These are phyloP conservation scores for Scleroderma bovista DNA, from an alignment of 768 basidiomycete genomes.

Conservation along the genomic window DNA sequence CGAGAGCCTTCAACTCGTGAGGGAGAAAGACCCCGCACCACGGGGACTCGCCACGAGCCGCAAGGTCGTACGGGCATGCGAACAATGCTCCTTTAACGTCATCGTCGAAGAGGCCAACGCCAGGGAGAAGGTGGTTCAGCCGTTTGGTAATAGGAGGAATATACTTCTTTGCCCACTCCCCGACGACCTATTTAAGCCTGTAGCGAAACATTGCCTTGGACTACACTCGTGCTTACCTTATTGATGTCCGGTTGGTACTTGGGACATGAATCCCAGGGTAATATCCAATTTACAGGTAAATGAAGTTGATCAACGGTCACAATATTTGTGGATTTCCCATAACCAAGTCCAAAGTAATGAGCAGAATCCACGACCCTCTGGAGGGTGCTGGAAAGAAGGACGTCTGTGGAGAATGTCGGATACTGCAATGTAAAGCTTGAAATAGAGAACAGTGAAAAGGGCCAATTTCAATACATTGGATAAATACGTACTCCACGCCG, in stretches of 20 bases:
- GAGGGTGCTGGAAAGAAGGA: conserved; percentile 9
- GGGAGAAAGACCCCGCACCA: conserved; percentile 37
- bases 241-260: background rate
- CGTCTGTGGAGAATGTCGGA: conserved; percentile 14
- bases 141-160: conserved; percentile 31
- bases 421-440: conserved; percentile 18
- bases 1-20: conserved; percentile 31
- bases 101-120: conserved; percentile 26
- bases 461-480: background rate
- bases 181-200: conserved; percentile 9
- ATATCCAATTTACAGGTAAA: conserved; percentile 36
- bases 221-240: background rate
- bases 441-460: background rate
- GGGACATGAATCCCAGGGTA: conserved; percentile 35
- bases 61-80: conserved; percentile 38
- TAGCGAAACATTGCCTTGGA: background rate
- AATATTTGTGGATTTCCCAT: conserved; percentile 29
- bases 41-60: conserved; percentile 31
- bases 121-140: conserved; percentile 30
- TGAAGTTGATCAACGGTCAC: conserved; percentile 29
- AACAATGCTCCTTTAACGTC: conserved; percentile 37
- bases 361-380: conserved; percentile 34
- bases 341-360: conserved; percentile 35
- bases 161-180: conserved; percentile 31
- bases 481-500: conserved; percentile 29